Conservation (phyloP, 1,284 basidiomycete genomes). For the Microbotryum scabiosae region DNA sequence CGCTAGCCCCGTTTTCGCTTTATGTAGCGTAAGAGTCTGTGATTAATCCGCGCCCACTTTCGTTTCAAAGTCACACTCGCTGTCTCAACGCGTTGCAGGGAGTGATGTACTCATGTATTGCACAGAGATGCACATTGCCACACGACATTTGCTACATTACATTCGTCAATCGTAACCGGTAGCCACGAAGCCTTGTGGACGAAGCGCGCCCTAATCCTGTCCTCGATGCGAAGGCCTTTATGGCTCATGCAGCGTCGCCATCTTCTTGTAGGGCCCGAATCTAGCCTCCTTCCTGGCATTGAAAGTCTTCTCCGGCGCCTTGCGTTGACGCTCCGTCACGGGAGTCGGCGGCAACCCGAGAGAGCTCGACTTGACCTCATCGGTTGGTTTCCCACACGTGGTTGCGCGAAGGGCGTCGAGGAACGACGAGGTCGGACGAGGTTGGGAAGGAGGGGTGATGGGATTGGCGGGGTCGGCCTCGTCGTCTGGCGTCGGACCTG, state of each 20-base stretch:
- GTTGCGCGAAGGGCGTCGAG: not conserved
- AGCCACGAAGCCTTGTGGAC: too few species aligned
- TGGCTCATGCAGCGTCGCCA: not conserved
- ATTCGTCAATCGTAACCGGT: too few species aligned
- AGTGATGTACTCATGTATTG: too few species aligned
- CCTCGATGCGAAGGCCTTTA: too few species aligned
- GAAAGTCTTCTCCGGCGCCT: not conserved
- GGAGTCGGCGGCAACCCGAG: not conserved
- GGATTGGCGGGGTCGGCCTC: not conserved
- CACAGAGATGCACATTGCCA: too few species aligned
- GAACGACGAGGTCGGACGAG: not conserved
- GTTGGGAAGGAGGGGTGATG: not conserved
- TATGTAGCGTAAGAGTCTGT: too few species aligned
- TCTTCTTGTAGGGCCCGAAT: not conserved
- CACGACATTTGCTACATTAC: too few species aligned
- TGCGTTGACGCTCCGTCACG: not conserved
- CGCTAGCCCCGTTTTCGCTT: too few species aligned
- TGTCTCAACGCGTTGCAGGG: too few species aligned
- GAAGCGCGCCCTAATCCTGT: too few species aligned
- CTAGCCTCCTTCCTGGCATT: not conserved
- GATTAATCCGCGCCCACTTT: too few species aligned
- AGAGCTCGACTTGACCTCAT: not conserved
- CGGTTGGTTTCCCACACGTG: not conserved
- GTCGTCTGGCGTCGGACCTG: not conserved
- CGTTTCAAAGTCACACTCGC: too few species aligned